Percentiles rank a stretch among this genome's conserved stretches.
Conservation (phyloP, 768 basidiomycete species). For the Leucogyrophana mollusca region DNA sequence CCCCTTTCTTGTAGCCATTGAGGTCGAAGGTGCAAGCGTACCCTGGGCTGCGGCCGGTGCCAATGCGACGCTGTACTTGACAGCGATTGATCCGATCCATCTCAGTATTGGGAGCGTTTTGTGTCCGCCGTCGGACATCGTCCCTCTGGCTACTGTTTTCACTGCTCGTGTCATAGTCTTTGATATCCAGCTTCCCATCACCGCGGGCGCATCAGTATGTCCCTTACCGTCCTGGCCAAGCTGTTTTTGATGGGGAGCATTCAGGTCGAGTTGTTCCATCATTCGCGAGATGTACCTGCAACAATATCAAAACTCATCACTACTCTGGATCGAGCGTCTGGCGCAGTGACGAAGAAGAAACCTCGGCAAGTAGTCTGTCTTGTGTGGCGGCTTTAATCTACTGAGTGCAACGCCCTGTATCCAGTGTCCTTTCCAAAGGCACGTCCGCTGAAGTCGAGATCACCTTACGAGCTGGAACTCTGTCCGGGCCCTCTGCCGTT, state of each 20-base stretch:
- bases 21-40: conserved; percentile 72
- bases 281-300: conserved; percentile 90
- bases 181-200: conserved; percentile 88
- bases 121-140: conserved; percentile 68
- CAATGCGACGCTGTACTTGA: conserved; percentile 84
- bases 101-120: conserved; percentile 87
- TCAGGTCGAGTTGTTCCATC: conserved; percentile 92
- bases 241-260: neutral
- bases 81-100: conserved; percentile 81
- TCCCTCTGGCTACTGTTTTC: conserved; percentile 78
- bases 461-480: conserved; percentile 57
- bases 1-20: conserved; percentile 59
- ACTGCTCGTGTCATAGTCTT: conserved; percentile 90
- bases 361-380: conserved; percentile 62
- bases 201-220: conserved; percentile 77
- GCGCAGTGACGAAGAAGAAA: conserved; percentile 68
- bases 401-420: conserved; percentile 5
- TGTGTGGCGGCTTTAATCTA: neutral
- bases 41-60: conserved; percentile 91
- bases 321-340: conserved; percentile 75
- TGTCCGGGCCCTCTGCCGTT: conserved; percentile 43
- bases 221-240: neutral
- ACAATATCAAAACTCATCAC: conserved; percentile 80
- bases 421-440: conserved; percentile 83
- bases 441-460: conserved; percentile 86